These are phyloP conservation scores for Aspergillus nomiae DNA, from an alignment of 2,329 filamentous ascomycete species.

Conservation along the genomic window DNA sequence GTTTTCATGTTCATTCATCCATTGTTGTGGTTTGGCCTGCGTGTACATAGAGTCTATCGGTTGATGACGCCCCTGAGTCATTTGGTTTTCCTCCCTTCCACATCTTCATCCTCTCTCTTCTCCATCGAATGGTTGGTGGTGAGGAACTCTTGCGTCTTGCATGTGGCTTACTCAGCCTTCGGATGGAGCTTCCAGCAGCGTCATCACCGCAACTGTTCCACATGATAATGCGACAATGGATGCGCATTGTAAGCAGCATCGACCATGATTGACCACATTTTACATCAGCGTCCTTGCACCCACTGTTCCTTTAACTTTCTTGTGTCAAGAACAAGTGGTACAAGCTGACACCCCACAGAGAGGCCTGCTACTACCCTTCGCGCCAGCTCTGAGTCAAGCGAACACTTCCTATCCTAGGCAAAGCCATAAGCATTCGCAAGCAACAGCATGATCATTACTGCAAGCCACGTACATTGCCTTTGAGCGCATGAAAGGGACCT, in stretches of 20 bases:
- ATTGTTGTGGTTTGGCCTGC: background rate
- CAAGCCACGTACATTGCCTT: background rate
- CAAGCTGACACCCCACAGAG: background rate
- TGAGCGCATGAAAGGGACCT: background rate
- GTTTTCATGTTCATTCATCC: background rate
- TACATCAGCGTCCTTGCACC: background rate
- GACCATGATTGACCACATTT: background rate
- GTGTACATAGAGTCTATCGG: background rate
- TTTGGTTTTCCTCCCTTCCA: background rate
- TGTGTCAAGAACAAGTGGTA: slow-evolving; percentile 1
- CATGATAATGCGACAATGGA: background rate
- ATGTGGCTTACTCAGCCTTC: background rate
- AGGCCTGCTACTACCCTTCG: background rate
- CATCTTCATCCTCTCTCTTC: background rate
- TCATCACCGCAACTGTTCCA: background rate
- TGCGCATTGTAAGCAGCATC: background rate
- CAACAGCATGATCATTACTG: background rate
- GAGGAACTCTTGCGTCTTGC: background rate
- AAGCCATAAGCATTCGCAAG: background rate
- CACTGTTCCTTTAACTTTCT: background rate
- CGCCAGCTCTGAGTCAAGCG: background rate
- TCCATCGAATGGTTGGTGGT: background rate
- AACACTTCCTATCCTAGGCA: background rate
- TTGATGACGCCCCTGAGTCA: background rate
- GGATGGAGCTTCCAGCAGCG: background rate